Evolutionary conservation across 257 asterid species (phyloP), one percentile per base, ranked within the genome.

Genomic region (Solanum lycopersicoides): DNA sequence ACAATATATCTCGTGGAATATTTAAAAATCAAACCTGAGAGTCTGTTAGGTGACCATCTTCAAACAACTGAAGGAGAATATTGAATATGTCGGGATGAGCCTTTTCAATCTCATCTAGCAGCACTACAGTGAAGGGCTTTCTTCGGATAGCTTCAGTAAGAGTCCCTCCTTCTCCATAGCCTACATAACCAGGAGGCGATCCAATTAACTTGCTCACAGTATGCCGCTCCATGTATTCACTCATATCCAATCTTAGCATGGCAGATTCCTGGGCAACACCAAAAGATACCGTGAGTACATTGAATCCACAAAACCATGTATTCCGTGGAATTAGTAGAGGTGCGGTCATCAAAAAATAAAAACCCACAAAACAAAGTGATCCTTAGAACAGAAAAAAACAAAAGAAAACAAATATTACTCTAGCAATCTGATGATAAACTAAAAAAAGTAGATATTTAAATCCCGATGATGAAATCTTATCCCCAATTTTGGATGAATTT

Each of bases 171-270:
- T 93, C 99, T 83, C 98, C 99, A 84, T 97, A 97, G 86, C 99
- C 99, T 37, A 95, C 93, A 53, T 97, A 97, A 83, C 99, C 99
- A 21, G 99, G 99, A 87, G 99, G 99, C 65, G 99, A 95, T 85
- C 99, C 99, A 41, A 97, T 97, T 93, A 97, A 91, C 95, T 96
- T 97, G 93, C 99, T 97, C 56, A 97, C 96, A n/a, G 99, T 91
- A 90, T 97, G 99, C 84, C 97, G 94, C 90, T 97, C 99, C 99
- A 97, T 97, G 86, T 97, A 97, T 89, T 97, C 99, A 63, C 98
- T 97, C 99, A 97, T 97, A 89, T 97, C 99, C 93, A 97, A 90
- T 91, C 99, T 93, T 72, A 97, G 92, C 99, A 97, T 97, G 85
- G 98, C 95, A 0, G 96, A 92, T 87, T 96, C 99, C 99, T 97